Conservation (phyloP, 768 basidiomycete species). For the Strobilomyces dryophilus region DNA sequence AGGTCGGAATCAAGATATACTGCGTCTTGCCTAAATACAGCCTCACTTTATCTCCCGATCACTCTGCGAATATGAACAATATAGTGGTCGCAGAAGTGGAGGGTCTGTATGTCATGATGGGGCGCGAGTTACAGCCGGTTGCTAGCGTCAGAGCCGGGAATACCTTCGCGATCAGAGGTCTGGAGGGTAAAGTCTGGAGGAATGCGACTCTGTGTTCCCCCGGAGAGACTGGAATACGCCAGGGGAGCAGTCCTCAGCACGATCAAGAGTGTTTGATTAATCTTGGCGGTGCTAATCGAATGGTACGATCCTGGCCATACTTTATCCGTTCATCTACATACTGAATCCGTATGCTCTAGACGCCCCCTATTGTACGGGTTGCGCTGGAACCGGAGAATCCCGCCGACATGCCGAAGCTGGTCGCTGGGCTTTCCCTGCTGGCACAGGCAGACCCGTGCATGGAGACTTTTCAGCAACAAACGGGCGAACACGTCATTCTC, state of each 20-base stretch:
- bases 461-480: slow-evolving; percentile 94
- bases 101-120: slow-evolving; percentile 96
- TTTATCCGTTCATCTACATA: neutral
- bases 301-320: slow-evolving; percentile 38
- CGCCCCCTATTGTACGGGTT: slow-evolving; percentile 89
- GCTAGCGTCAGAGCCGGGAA: slow-evolving; percentile 85
- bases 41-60: slow-evolving; percentile 50
- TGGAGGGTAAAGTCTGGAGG: slow-evolving; percentile 87
- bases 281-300: slow-evolving; percentile 64
- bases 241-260: slow-evolving; percentile 29
- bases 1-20: slow-evolving; percentile 57
- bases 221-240: slow-evolving; percentile 38
- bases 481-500: slow-evolving; percentile 95
- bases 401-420: slow-evolving; percentile 84
- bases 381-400: slow-evolving; percentile 84
- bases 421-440: slow-evolving; percentile 82
- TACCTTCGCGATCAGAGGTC: slow-evolving; percentile 87
- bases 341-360: slow-evolving; percentile 37
- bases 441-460: slow-evolving; percentile 97
- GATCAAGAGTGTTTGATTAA: slow-evolving; percentile 65
- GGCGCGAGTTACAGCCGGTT: slow-evolving; percentile 84
- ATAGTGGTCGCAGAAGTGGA: slow-evolving; percentile 59
- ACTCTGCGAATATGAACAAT: slow-evolving; percentile 66
- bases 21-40: slow-evolving; percentile 89
- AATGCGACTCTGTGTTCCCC: slow-evolving; percentile 87